These are phyloP conservation scores for Glycine soja DNA, from an alignment of 306 rosid genomes.

Conservation along the genomic window DNA sequence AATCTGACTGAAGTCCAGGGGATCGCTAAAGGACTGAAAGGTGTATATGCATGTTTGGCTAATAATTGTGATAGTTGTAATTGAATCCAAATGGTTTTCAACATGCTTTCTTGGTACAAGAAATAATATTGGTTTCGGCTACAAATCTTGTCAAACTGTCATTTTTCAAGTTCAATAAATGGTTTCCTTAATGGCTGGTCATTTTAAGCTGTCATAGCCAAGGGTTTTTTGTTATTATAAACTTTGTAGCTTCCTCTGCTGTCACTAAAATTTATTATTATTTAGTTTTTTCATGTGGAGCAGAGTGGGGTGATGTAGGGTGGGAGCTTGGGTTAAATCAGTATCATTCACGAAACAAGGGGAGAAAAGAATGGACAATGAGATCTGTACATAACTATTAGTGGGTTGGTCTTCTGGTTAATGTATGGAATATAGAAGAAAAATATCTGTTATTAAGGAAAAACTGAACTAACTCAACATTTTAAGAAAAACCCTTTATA, in stretches of 20 bases:
- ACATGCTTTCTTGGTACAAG: no score
- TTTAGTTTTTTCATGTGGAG: conserved; percentile 1
- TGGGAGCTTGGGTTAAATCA: neutral
- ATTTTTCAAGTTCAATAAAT: conserved; percentile 4
- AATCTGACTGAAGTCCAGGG: conserved; percentile 50
- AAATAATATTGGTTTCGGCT: conserved; percentile 11
- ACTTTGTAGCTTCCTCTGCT: no score
- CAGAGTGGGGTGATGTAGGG: neutral
- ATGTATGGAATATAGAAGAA: neutral
- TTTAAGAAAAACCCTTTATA: no score
- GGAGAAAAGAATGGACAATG: conserved; percentile 30
- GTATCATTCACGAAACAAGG: conserved; percentile 21
- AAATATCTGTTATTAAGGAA: neutral
- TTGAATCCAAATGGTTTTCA: neutral
- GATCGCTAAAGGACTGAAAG: conserved; percentile 54
- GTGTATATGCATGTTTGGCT: conserved; percentile 53
- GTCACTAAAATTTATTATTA: neutral
- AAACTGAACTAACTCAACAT: conserved; percentile 12
- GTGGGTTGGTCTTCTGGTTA: conserved; percentile 25
- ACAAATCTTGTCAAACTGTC: conserved; percentile 26
- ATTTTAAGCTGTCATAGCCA: no score
- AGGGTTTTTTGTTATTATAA: no score
- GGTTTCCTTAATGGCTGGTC: no score
- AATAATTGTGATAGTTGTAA: conserved; percentile 14
- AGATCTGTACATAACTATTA: neutral